Base-by-base conservation (phyloP, 2,329 filamentous ascomycete species). In the Sclerotinia sclerotiorum region DNA sequence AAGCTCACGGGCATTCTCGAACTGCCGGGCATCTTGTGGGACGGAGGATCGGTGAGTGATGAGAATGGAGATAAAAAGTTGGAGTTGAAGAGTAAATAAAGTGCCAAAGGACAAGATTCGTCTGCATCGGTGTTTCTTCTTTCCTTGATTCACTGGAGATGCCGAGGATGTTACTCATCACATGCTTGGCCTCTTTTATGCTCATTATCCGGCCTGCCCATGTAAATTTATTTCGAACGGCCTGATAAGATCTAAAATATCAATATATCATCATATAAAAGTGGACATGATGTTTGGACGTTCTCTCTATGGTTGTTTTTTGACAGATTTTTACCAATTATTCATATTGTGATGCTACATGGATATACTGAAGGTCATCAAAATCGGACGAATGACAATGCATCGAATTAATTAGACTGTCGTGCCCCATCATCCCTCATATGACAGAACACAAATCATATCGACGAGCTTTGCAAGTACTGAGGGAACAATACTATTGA, bases 1-100 rank as follows among this genome's bases (percentile, higher is more conserved):
- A 92, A 81, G 81, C 88, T 91, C 72, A 90, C 82, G 74, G 90
- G 89, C 79, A 92, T 87, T 76, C 89, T 85, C 73, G 89, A 90
- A 70, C 86, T 87, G 76, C 88, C 89, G 71, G 87, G 84, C 85
- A 89, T 89, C 66, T 72, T 81, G 75, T 61, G 66, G 52, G 46
- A 60, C 42, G 29, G 27, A 39, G 24, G 21, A 24, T 51, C 49
- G 54, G 51, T 51, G 54, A 65, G 49, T 65, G 49, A 42, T 68
- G 60, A 48, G 65, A 64, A 46, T n/a, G 44, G n/a, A 52, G 17
- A 51, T 44, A 44, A 29, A 42, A 60, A 49, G 56, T 61, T 42
- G 56, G 27, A 24, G 42, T 54, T 58, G 24, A 19, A 19, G 19
- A 24, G 48, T 2, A 54, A 54, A 24, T 65, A 48, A 56, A 42